Evolutionary conservation across 2,329 filamentous ascomycete genomes (phyloP).

Genomic region (Trichoderma citrinoviride): DNA sequence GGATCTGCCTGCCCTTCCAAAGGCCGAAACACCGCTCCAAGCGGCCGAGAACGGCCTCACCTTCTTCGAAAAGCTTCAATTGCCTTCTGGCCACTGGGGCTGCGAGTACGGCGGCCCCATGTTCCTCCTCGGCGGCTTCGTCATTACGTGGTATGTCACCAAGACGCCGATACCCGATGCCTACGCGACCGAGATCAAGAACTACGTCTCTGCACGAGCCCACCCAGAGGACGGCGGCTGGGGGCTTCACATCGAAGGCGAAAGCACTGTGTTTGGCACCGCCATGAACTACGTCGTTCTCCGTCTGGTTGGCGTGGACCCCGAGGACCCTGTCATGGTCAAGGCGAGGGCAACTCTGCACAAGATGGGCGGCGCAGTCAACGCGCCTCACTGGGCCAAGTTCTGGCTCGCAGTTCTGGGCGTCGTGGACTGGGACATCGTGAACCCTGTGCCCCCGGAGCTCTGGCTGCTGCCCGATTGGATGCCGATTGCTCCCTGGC

Average conservation of each 20-base stretch:
- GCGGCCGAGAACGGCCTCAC: conserved; percentile 77
- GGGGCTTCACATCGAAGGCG: conserved; percentile 92
- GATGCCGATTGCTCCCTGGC: conserved; percentile 85
- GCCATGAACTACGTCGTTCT: conserved; percentile 81
- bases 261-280: conserved; percentile 89
- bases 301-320: conserved; percentile 75
- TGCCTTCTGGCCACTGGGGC: conserved; percentile 88
- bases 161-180: conserved; percentile 79
- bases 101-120: conserved; percentile 98
- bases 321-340: conserved; percentile 80
- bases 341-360: conserved; percentile 81
- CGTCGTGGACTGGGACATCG: conserved; percentile 82
- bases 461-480: conserved; percentile 91
- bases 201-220: conserved; percentile 84
- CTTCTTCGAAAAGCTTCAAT: conserved; percentile 87
- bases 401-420: conserved; percentile 89
- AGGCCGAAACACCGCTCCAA: conserved; percentile 69
- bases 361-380: conserved; percentile 77
- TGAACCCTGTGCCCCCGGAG: conserved; percentile 92
- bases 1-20: conserved; percentile 70
- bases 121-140: conserved; percentile 85
- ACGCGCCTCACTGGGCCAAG: conserved; percentile 93
- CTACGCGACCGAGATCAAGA: conserved; percentile 83
- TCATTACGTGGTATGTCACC: conserved; percentile 85
- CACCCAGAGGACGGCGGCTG: conserved; percentile 90